Base-by-base conservation (phyloP, 192 early-diverging fungal genomes). In the Backusella psychrophila region DNA sequence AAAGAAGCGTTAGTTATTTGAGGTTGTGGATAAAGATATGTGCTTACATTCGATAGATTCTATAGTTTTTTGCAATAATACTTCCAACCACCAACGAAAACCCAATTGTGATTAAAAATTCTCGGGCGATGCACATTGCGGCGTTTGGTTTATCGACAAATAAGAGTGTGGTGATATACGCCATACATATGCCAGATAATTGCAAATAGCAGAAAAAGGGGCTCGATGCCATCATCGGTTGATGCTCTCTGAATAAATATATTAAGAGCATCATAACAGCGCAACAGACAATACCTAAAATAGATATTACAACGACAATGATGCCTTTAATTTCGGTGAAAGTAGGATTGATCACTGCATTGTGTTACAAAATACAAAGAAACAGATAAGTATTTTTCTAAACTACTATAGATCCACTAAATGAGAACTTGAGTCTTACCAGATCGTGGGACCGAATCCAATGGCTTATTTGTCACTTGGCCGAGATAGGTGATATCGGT, bases 11-110 rank as follows among this genome's bases (percentile, higher is more conserved):
- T 26, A 56, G n/a, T 56, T 56, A 63, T 39, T 38, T 76, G 59
- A 31, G 36, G 4, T 31, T 38, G 6, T 63, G 15, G 6, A 15
- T 65, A 14, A 44, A 39, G 19, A 56, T 6, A 29, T 67, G 33
- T 26, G 71, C 77, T 70, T 74, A 74, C 78, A 77, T 31, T 49
- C 74, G 75, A 74, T 84, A 78, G 36, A 87, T 63, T 42, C 82
- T 85, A 77, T 84, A 87, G 65, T 87, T 87, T 63, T 87, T 87
- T 9, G 86, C 86, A 21, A 87, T 81, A 44, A 87, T 87, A 39
- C 83, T 87, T 36, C 81, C 81, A 23, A 85, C 81, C 2, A 85
- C 84, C 6, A 87, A 71, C 3, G 83, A 63, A 49, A 85, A 85
- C 0, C 81, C 86, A 6, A 85, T 52, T 8, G 81, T 77, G 5